A percentile compares a stretch with the other conserved stretches of the same genome.
These are phyloP conservation scores for Plantago coronopus DNA, from an alignment of 305 asterid genomes.

Conservation along the genomic window DNA sequence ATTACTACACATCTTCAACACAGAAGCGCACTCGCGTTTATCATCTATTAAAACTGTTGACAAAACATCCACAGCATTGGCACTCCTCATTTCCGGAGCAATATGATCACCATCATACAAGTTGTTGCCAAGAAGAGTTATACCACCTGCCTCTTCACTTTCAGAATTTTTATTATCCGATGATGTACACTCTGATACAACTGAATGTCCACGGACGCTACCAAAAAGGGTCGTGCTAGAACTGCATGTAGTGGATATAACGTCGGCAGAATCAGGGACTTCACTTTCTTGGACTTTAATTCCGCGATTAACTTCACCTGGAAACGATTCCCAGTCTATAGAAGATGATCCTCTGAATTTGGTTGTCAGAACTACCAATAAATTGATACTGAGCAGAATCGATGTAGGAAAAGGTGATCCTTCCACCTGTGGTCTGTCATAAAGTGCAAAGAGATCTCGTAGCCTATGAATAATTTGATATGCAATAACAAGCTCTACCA, in stretches of 20 bases:
- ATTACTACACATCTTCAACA: constrained; percentile 44
- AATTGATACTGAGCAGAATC: constrained; percentile 75
- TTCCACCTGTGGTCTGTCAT: constrained; percentile 95
- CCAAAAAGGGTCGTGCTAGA: constrained; percentile 8
- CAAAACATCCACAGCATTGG: constrained; percentile 35
- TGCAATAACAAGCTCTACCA: constrained; percentile 82
- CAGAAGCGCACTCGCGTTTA: constrained; percentile 31
- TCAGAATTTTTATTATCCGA: constrained; percentile 32
- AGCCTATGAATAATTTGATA: constrained; percentile 91
- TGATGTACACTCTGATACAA: constrained; percentile 48
- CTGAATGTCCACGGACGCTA: constrained; percentile 29
- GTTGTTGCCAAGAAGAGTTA: constrained; percentile 21
- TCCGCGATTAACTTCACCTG: constrained; percentile 31
- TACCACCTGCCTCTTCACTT: constrained; percentile 26
- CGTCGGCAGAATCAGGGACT: constrained; percentile 36
- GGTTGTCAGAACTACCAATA: constrained; percentile 77
- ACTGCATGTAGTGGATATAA: constrained; percentile 27
- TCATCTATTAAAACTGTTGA: constrained; percentile 32
- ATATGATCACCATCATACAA: constrained; percentile 32
- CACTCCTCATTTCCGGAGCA: constrained; percentile 27
- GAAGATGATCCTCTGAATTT: constrained; percentile 65
- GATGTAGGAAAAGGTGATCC: constrained; percentile 96
- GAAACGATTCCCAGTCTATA: constrained; percentile 70
- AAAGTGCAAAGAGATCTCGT: constrained; percentile 94
- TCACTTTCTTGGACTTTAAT: constrained; percentile 26